phyloP scores from a whole-genome alignment of 805 yeast genomes.

The Spathaspora passalidarum region DNA sequence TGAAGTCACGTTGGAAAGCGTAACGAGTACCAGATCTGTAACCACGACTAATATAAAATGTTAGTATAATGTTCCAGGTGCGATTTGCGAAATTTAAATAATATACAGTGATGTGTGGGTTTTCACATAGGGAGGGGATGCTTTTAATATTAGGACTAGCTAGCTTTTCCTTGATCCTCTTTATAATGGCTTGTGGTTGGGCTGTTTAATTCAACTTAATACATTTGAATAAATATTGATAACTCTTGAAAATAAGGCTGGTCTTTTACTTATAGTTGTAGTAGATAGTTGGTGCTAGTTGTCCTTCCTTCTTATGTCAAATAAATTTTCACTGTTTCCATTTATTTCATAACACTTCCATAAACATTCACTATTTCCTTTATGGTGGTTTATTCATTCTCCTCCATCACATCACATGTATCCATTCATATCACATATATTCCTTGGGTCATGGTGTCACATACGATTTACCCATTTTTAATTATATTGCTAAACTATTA shows the following conservation, averaged over 20 bases:
- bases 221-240: too few species aligned
- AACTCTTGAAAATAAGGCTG: too few species aligned
- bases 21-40: conserved; percentile 99
- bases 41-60: conserved; percentile 58
- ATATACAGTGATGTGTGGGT: neutral
- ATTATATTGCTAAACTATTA: conserved; percentile 13
- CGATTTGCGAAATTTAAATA: neutral
- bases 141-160: neutral
- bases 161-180: neutral
- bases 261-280: too few species aligned
- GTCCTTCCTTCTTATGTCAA: too few species aligned
- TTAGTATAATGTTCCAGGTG: conserved; percentile 3
- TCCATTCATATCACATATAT: neutral
- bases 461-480: conserved; percentile 39
- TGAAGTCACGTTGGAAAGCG: conserved; percentile 99
- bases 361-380: neutral
- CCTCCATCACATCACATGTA: neutral
- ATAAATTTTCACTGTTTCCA: neutral
- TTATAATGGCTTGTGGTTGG: neutral
- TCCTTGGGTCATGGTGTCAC: conserved; percentile 11
- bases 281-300: too few species aligned
- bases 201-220: too few species aligned
- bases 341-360: neutral
- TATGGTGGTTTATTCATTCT: neutral
- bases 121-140: neutral